Percentiles rank a stretch among this genome's conserved stretches.
These are phyloP conservation scores for Pichia kudriavzevii DNA, from an alignment of 1,139 yeast species.

Conservation along the genomic window DNA sequence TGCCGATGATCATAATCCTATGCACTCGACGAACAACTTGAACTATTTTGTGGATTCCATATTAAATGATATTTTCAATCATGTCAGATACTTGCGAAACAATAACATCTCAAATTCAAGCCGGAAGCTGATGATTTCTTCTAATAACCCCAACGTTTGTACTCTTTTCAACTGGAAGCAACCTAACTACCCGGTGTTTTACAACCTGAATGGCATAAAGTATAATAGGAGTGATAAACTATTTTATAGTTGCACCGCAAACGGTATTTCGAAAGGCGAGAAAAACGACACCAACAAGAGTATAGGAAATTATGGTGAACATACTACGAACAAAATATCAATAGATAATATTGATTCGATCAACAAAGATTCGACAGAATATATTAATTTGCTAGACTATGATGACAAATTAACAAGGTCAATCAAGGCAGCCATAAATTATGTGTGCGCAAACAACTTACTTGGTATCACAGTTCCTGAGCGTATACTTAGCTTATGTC, in stretches of 20 bases:
- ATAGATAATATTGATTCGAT: constrained; percentile 30
- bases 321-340: constrained; percentile 9
- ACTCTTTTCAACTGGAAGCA: constrained; percentile 96
- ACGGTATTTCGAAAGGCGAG: constrained; percentile 28
- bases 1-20: constrained; percentile 1
- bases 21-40: constrained; percentile 33
- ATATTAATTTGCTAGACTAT: constrained; percentile 25
- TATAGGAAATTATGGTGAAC: constrained; percentile 5
- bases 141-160: constrained; percentile 82
- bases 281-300: neutral
- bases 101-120: constrained; percentile 21
- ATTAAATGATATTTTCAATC: constrained; percentile 65
- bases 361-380: constrained; percentile 29
- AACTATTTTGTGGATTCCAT: constrained; percentile 73
- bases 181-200: constrained; percentile 93
- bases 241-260: constrained; percentile 32
- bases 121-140: constrained; percentile 72
- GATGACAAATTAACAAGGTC: constrained; percentile 37
- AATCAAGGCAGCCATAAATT: constrained; percentile 56
- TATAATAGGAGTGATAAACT: constrained; percentile 28
- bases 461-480: constrained; percentile 77
- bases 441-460: constrained; percentile 74
- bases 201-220: constrained; percentile 63
- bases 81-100: constrained; percentile 51
- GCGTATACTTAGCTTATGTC: constrained; percentile 63